Evolutionary conservation across 495 filamentous ascomycete species (phyloP), one percentile per base, ranked within the genome.

Genomic region (Penicillium dipodomyicola): DNA sequence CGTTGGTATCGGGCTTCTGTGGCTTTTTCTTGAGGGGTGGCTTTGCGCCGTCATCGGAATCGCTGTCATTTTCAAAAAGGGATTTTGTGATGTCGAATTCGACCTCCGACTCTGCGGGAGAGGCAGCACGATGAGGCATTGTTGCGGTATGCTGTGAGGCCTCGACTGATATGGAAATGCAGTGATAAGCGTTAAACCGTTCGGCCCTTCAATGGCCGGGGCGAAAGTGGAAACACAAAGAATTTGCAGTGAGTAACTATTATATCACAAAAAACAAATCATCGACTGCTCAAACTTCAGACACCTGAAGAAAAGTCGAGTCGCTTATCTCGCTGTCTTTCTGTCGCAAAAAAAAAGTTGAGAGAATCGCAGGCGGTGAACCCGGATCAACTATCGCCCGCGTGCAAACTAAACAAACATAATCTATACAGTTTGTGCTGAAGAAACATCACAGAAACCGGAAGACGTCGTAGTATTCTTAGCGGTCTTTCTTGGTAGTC

Each of bases 31-130:
- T 58, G 54, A 44, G 59, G 49, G 15, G 47, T 15, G 27, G 57
- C 47, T 54, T 54, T 58, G 72, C 53, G 53, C 74, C 78, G 46
- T 56, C 64, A 45, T 79, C 79, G 65, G 76, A 81, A 49, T 83
- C 81, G 57, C 77, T 73, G 32, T 78, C 79, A 64, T 78, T 69
- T 49, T 84, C 75, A 65, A 94, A 90, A n/a, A 97, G 77, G 6
- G 87, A 85, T 43, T 77, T 84, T 6, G 89, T 85, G 52, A 98
- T 96, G 62, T 98, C 94, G 67, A 94, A 85, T 63, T 95, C 94
- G 61, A 87, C 90, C 75, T 97, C 93, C 48, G 94, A 97, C 58
- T 77, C 74, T 17, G 89, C 83, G 51, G 92, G 93, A 45, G 94
- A 97, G n/a, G 78, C 79, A 55, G 80, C 84, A 64, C 89, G 84